phyloP scores from a whole-genome alignment of 1,284 basidiomycete genomes.

The Phenoliferia sp. region DNA sequence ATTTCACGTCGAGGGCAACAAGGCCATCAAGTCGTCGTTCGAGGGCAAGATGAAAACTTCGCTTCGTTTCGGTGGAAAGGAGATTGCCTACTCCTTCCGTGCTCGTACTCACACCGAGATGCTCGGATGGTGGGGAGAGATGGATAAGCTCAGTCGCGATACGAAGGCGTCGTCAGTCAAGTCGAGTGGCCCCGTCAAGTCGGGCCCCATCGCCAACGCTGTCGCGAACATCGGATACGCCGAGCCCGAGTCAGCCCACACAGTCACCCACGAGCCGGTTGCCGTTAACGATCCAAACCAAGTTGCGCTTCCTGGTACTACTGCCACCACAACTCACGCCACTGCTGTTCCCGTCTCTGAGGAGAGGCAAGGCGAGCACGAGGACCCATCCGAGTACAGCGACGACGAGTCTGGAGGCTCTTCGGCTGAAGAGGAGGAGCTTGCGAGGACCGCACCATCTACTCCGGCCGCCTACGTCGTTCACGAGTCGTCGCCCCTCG shows the following conservation, averaged over 20 bases:
- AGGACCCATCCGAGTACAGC: background rate
- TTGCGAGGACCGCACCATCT: conserved; percentile 18
- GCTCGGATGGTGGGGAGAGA: conserved; percentile 33
- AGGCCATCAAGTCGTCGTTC: conserved; percentile 11
- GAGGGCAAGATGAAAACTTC: conserved; percentile 34
- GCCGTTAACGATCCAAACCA: background rate
- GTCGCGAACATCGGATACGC: conserved; percentile 26
- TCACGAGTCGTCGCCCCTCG: conserved; percentile 9
- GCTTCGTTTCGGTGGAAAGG: conserved; percentile 36
- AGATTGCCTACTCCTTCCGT: conserved; percentile 30
- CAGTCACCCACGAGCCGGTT: conserved; percentile 1
- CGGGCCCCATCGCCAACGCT: conserved; percentile 20
- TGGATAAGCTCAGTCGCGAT: conserved; percentile 32
- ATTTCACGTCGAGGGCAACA: conserved; percentile 28
- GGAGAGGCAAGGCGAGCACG: conserved; percentile 18
- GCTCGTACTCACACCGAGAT: conserved; percentile 36
- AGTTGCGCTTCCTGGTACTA: too few relatives aligned
- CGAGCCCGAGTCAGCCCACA: background rate
- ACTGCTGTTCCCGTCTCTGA: too few relatives aligned
- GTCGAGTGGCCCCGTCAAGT: background rate
- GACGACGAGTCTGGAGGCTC: conserved; percentile 18
- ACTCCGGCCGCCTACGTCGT: conserved; percentile 10
- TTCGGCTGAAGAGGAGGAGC: conserved; percentile 26
- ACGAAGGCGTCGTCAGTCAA: conserved; percentile 16
- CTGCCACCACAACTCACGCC: too few relatives aligned